A percentile compares a stretch with the other conserved stretches of the same genome.
phyloP scores from a whole-genome alignment of 208 protist genomes.

The Naegleria gruberi region DNA sequence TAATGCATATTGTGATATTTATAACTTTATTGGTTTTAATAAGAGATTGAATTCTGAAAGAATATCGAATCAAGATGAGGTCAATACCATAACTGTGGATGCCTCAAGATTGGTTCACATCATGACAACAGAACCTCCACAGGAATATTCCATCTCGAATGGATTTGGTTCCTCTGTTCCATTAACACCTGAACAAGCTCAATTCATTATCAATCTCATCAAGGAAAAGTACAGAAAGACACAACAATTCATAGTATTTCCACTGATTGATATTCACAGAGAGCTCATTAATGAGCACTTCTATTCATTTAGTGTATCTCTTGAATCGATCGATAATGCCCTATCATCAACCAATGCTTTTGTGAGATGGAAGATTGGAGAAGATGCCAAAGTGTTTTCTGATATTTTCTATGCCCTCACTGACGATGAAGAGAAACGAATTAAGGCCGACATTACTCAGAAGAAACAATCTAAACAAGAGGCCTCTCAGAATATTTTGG shows the following conservation, averaged over 20 bases:
- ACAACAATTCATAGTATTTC: background rate
- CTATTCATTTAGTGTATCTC: background rate
- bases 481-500: background rate
- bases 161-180: background rate
- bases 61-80: background rate
- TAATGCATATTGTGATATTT: background rate
- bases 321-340: background rate
- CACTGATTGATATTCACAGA: background rate
- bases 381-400: background rate
- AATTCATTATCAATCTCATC: background rate
- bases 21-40: background rate
- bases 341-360: background rate
- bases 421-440: background rate
- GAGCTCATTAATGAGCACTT: background rate
- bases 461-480: background rate
- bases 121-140: background rate
- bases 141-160: background rate
- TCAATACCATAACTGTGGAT: background rate
- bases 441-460: background rate
- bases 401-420: background rate
- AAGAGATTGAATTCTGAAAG: background rate
- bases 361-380: background rate
- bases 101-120: background rate
- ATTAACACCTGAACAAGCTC: background rate
- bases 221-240: background rate